Evolutionary conservation across 352 stramenopile species (phyloP), one percentile per base, ranked within the genome.

Genomic region (Phytophthora cactorum): DNA sequence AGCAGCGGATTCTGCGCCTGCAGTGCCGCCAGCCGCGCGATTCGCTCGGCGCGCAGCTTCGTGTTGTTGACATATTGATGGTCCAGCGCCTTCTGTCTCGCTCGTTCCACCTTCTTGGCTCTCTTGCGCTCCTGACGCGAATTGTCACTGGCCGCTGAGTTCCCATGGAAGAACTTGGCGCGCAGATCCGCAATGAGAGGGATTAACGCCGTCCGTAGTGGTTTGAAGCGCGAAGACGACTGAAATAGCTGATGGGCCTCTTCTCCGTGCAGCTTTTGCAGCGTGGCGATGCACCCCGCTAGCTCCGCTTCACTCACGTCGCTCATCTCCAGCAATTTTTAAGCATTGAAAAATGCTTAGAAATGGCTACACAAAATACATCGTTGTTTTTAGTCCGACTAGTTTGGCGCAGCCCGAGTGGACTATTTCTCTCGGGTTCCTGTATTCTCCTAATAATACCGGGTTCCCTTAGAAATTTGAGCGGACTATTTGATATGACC

Each of bases 31-130:
- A 95, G 60, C 15, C 75, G 66, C 32, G 82, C 78, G 29, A 93
- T 56, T 4, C 87, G 72, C 57, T 92, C 81, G 6, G 81, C 79
- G 14, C 87, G 83, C 52, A 95, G 70, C 74, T 84, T 82, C 15
- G 87, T 93, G 60, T 91, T 92, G 68, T 94, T 92, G 52, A 94
- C 83, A 57, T 82, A 90, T 71, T 91, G 76, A 70, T 87, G 77
- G 68, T 94, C 86, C 34, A 89, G 77, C 32, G 83, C 86, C 58
- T 88, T 89, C 34, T 88, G 70, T 8, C 80, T 70, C 41, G 81
- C 80, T 10, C 74, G 78, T 68, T 92, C 85, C 45, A 91, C 81
- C 66, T 91, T 93, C 53, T 73, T 74, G 49, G 83, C 76, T 61
- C 81, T 72, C 74, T 91, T 94, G 56, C 77, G 82, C 59, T 90